Percentiles rank a stretch among this genome's conserved stretches.
These are phyloP conservation scores for Botryosphaeria dothidea DNA, from an alignment of 2,329 filamentous ascomycete genomes.

Conservation along the genomic window DNA sequence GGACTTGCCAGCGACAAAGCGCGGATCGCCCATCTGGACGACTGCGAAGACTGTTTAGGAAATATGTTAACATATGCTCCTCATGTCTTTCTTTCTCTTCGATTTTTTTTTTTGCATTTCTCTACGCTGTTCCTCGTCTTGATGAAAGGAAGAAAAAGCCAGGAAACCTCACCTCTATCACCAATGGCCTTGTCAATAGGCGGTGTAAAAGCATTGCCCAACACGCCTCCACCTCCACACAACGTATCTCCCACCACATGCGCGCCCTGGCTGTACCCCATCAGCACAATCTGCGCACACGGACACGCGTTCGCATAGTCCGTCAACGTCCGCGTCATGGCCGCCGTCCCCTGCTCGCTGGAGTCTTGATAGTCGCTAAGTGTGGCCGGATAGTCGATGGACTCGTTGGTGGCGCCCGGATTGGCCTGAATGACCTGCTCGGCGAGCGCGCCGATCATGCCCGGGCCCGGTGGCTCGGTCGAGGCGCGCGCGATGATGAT, in stretches of 20 bases:
- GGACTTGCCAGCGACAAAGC: neutral
- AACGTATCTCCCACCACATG: constrained; percentile 32
- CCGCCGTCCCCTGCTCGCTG: neutral
- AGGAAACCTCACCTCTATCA: neutral
- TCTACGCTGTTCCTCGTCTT: too few relatives aligned
- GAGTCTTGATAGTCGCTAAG: neutral
- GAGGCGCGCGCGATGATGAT: constrained; percentile 7
- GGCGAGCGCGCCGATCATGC: constrained; percentile 1
- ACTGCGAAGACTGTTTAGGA: neutral
- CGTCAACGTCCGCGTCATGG: neutral
- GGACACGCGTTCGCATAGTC: constrained; percentile 25
- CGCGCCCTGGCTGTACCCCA: constrained; percentile 36
- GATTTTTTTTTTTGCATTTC: neutral
- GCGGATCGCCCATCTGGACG: constrained; percentile 9
- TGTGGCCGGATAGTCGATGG: constrained; percentile 7
- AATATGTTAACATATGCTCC: neutral
- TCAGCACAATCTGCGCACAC: constrained; percentile 29
- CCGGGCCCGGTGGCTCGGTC: neutral
- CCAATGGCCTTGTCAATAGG: neutral
- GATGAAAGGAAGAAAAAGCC: neutral
- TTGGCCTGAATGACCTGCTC: neutral
- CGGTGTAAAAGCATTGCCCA: neutral
- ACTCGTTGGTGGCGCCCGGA: constrained; percentile 6
- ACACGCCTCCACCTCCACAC: constrained; percentile 17
- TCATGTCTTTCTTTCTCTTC: neutral